Conservation (phyloP, 2,329 filamentous ascomycete species). For the Cordyceps farinosa region DNA sequence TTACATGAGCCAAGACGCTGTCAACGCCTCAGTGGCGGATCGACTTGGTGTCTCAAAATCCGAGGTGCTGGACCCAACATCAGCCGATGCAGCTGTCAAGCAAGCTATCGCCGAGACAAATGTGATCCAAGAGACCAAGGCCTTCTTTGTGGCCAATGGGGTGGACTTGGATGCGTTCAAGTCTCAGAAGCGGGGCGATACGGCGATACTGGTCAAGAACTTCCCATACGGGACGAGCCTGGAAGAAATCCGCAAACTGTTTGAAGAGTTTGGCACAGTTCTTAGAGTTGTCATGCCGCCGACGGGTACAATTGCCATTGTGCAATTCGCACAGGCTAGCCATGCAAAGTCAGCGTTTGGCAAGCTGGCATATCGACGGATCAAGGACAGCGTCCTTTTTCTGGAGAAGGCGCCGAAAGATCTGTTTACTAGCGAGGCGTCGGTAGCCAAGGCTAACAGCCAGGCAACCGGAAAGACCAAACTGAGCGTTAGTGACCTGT, state of each 20-base stretch:
- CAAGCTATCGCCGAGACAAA: slow-evolving; percentile 96
- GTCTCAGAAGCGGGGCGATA: slow-evolving; percentile 76
- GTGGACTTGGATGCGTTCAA: slow-evolving; percentile 93
- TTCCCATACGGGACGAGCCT: slow-evolving; percentile 78
- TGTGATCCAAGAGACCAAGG: slow-evolving; percentile 92
- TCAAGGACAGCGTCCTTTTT: slow-evolving; percentile 88
- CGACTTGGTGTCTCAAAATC: slow-evolving; percentile 87
- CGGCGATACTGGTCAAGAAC: slow-evolving; percentile 88
- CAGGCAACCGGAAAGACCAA: slow-evolving; percentile 51
- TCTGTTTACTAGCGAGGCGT: slow-evolving; percentile 53
- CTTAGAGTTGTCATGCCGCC: slow-evolving; percentile 86
- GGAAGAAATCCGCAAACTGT: slow-evolving; percentile 74
- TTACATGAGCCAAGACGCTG: slow-evolving; percentile 97
- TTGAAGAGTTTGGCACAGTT: slow-evolving; percentile 82
- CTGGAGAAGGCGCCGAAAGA: slow-evolving; percentile 89
- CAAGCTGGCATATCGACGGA: slow-evolving; percentile 79
- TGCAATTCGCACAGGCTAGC: slow-evolving; percentile 76
- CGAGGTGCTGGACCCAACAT: slow-evolving; percentile 91
- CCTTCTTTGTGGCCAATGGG: slow-evolving; percentile 82
- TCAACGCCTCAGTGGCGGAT: slow-evolving; percentile 83
- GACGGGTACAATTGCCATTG: slow-evolving; percentile 87
- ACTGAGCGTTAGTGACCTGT: slow-evolving; percentile 64
- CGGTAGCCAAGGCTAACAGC: slow-evolving; percentile 30
- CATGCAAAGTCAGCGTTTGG: slow-evolving; percentile 82
- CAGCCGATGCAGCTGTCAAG: slow-evolving; percentile 88